These are phyloP conservation scores for Oxytropis ochrocephala DNA, from an alignment of 306 rosid genomes.

Conservation along the genomic window DNA sequence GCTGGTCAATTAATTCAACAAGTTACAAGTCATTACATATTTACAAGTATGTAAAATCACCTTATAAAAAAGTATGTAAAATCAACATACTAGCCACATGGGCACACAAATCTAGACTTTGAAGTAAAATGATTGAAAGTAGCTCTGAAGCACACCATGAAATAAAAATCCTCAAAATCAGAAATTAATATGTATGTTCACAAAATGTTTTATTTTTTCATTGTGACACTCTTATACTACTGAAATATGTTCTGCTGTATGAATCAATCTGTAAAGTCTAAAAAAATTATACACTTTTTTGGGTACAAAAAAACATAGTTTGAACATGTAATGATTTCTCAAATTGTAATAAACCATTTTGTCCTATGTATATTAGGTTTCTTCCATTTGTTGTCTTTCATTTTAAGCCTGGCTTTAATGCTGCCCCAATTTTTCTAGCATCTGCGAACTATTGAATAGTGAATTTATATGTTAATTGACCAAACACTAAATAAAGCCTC, in stretches of 20 bases:
- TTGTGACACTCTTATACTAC: background rate
- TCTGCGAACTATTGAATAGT: background rate
- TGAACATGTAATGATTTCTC: conserved; percentile 10
- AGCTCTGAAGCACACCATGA: background rate
- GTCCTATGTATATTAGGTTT: background rate
- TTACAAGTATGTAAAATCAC: background rate
- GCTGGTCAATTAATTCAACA: background rate
- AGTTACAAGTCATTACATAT: background rate
- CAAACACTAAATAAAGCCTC: background rate
- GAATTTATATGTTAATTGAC: conserved; percentile 3
- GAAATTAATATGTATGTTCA: background rate
- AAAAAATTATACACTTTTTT: background rate
- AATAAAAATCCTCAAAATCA: background rate
- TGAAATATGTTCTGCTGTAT: background rate
- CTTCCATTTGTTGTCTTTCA: background rate
- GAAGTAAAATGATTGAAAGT: background rate
- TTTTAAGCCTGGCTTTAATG: background rate
- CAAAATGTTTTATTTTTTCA: background rate
- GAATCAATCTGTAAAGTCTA: background rate
- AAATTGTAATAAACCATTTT: background rate
- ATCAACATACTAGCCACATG: background rate
- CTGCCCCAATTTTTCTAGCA: background rate
- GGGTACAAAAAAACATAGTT: background rate
- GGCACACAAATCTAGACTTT: background rate
- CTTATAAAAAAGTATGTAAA: background rate